Base-by-base conservation (phyloP, 495 filamentous ascomycete species). In the Talaromyces ruber region DNA sequence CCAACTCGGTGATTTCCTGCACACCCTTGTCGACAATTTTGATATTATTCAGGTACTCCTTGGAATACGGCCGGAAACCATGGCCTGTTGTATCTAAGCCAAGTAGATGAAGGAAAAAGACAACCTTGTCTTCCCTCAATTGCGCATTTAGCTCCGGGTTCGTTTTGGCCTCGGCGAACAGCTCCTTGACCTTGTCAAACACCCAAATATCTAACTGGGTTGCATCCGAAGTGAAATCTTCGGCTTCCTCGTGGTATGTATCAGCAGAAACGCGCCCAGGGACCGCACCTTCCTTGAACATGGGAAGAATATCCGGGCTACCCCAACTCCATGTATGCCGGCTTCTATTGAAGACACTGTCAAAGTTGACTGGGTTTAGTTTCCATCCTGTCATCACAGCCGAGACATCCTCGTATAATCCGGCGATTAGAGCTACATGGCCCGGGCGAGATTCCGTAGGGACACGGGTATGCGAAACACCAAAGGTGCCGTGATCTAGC, bases 321-420 rank as follows among this genome's bases (percentile, higher is more conserved):
- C 95, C 94, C 95, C 95, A 99, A 72, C 91, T 93, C 95, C 95
- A 99, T 4, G 95, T 98, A 75, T 98, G 95, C 29, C 89, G 78
- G 69, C 93, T 97, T 61, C 89, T 86, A 70, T 99, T 99, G 82
- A 99, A 99, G 9, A 99, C 89, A 66, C 93, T 97, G 76, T 99
- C 95, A 68, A 99, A 99, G 70, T 97, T 90, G 64, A 99, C 95
- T 0, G 95, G 94, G 70, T 99, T 99, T 67, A 97, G 74, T 74
- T 98, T 98, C 95, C 95, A 99, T 14, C 95, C 95, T 8, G 95
- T 99, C 32, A 88, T 96, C 21, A 99, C 95, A 3, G 95, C 88
- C 47, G 93, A 97, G 6, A 99, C 95, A 79, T 99, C 95, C 72
- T 99, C 95, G 70, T 99, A 99, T 54, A 99, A 78, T 16, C 95